These are phyloP conservation scores for Colletotrichum sp. DNA, from an alignment of 2,329 filamentous ascomycete species.

Conservation along the genomic window DNA sequence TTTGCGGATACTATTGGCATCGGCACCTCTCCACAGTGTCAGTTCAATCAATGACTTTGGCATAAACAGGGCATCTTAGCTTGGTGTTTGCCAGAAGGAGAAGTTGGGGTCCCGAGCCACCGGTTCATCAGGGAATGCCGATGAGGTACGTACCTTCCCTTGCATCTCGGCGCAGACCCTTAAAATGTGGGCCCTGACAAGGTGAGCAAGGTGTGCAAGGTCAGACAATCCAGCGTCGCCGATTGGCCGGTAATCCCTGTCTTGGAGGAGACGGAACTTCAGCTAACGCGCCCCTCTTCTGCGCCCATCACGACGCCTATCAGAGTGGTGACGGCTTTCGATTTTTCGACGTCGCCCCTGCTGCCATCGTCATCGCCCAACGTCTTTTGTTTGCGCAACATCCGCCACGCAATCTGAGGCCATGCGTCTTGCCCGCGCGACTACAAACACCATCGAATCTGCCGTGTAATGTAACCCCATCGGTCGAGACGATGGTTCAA, in stretches of 20 bases:
- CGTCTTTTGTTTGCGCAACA: constrained; percentile 28
- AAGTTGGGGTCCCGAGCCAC: background rate
- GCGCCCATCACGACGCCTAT: constrained; percentile 16
- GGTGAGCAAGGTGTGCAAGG: background rate
- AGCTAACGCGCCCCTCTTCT: constrained; percentile 18
- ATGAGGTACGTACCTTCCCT: background rate
- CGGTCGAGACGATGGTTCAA: constrained; percentile 14
- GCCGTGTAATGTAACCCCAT: background rate
- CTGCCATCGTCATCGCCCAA: constrained; percentile 40
- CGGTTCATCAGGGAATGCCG: background rate
- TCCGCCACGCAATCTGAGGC: constrained; percentile 29
- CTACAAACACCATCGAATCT: background rate
- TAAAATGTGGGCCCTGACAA: background rate
- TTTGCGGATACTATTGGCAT: background rate
- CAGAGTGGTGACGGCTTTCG: constrained; percentile 12
- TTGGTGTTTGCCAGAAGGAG: background rate
- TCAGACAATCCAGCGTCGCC: background rate
- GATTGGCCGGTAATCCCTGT: constrained; percentile 10
- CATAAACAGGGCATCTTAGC: background rate
- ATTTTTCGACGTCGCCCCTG: constrained; percentile 4
- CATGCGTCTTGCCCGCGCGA: background rate
- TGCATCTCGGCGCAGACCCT: background rate
- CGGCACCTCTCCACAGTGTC: background rate
- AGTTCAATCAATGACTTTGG: background rate
- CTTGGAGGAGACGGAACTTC: background rate